These are phyloP conservation scores for Castanea sativa DNA, from an alignment of 306 rosid species.

Conservation along the genomic window DNA sequence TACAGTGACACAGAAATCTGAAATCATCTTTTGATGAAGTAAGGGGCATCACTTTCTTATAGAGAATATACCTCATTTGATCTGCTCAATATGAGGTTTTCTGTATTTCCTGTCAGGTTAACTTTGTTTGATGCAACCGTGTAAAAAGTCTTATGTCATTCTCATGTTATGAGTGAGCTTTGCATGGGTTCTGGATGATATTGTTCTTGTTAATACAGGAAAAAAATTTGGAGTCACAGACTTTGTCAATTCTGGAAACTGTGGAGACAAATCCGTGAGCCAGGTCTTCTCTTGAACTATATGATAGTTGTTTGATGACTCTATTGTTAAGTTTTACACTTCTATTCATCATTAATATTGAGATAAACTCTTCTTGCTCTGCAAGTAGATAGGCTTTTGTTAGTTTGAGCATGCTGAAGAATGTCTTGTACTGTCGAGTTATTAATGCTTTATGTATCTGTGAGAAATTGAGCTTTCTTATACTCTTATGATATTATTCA, in stretches of 20 bases:
- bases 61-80: not conserved
- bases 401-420: not conserved
- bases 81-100: not conserved
- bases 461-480: not conserved
- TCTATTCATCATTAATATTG: not conserved
- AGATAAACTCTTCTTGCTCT: not conserved
- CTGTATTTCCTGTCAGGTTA: not conserved
- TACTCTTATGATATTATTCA: not conserved
- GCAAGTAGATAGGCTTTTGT: not conserved
- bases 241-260: slow-evolving; percentile 42
- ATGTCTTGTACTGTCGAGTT: not conserved
- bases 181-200: not conserved
- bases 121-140: not conserved
- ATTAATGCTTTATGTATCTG: not conserved
- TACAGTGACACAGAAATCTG: not conserved
- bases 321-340: not conserved
- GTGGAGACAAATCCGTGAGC: slow-evolving; percentile 61
- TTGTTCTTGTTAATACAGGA: slow-evolving; percentile 35
- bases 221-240: slow-evolving; percentile 81
- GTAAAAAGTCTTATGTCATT: not conserved
- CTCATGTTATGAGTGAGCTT: not conserved
- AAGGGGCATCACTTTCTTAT: not conserved
- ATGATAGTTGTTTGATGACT: not conserved
- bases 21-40: not conserved
- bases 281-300: slow-evolving; percentile 38